A percentile compares a stretch with the other conserved stretches of the same genome.
phyloP scores from a whole-genome alignment of 2,329 filamentous ascomycete species.

The Chaetomium sp. region DNA sequence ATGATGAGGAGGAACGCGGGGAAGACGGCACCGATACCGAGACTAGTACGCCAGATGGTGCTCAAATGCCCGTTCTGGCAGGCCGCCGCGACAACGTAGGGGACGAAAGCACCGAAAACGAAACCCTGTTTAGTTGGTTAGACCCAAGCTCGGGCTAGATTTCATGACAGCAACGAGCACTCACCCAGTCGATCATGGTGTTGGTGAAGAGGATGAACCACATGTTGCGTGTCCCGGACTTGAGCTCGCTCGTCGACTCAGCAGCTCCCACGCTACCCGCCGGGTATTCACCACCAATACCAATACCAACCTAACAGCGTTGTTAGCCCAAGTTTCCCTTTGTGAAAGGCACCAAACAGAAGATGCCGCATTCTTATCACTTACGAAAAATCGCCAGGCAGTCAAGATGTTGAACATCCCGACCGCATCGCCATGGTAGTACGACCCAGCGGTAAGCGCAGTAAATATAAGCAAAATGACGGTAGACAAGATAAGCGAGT shows the following conservation, averaged over 20 bases:
- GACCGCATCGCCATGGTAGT: conserved; percentile 59
- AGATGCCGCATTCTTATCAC: conserved; percentile 10
- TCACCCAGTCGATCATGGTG: conserved; percentile 65
- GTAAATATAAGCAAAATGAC: conserved; percentile 81
- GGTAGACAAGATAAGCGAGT: conserved; percentile 74
- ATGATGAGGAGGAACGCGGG: conserved; percentile 65
- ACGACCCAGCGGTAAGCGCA: conserved; percentile 68
- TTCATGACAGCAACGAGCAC: not conserved
- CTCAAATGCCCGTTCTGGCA: conserved; percentile 56
- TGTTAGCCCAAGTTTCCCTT: not conserved
- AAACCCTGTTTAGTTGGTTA: conserved; percentile 48
- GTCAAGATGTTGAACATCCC: conserved; percentile 72
- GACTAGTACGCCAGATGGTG: conserved; percentile 73
- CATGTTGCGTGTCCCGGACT: conserved; percentile 71
- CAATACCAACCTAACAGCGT: conserved; percentile 49
- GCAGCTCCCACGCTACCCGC: conserved; percentile 78
- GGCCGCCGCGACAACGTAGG: conserved; percentile 53
- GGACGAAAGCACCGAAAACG: conserved; percentile 71
- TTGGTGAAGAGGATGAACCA: conserved; percentile 93
- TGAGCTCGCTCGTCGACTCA: conserved; percentile 77
- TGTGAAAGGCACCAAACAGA: not conserved
- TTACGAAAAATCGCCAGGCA: conserved; percentile 77
- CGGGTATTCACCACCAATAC: conserved; percentile 78
- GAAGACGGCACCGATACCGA: conserved; percentile 74
- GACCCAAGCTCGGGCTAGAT: not conserved